Percentiles rank a stretch among this genome's conserved stretches.
phyloP scores from a whole-genome alignment of 2,329 filamentous ascomycete species.

The Pseudopyricularia javanii region DNA sequence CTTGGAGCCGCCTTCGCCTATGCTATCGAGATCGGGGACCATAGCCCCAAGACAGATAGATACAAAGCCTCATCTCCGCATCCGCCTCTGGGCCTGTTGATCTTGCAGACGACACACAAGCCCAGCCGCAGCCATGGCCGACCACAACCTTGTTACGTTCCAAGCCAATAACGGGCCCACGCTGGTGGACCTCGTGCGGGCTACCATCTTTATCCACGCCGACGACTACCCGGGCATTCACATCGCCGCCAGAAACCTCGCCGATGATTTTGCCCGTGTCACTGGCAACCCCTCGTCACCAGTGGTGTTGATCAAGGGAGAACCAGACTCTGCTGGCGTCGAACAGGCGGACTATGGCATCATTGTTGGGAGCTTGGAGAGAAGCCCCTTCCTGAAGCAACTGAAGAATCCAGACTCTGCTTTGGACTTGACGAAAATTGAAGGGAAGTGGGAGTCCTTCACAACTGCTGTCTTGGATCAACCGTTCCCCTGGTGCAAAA shows the following conservation, averaged over 20 bases:
- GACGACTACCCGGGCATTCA: background rate
- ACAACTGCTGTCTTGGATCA: conserved; percentile 28
- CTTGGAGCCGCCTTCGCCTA: background rate
- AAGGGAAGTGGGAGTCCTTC: conserved; percentile 44
- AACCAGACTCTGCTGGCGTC: background rate
- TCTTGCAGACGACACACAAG: background rate
- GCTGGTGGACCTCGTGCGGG: background rate
- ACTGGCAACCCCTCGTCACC: background rate
- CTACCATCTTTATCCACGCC: background rate
- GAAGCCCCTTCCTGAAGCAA: conserved; percentile 30
- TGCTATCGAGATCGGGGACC: background rate
- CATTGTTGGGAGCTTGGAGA: conserved; percentile 37
- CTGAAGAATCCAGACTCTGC: conserved; percentile 27
- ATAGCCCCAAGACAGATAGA: too few relatives aligned
- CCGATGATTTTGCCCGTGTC: background rate
- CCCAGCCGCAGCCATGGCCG: background rate
- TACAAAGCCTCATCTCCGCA: too few relatives aligned
- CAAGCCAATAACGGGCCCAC: background rate
- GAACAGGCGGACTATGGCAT: conserved; percentile 21
- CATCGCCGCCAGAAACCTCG: background rate
- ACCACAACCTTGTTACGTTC: background rate
- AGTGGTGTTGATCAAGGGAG: background rate
- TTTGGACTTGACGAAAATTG: conserved; percentile 30
- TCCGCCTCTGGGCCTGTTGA: too few relatives aligned
- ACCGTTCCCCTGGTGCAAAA: conserved; percentile 10